Conservation (phyloP, 78 protist genomes). For the Cavenderia fasciculata region DNA sequence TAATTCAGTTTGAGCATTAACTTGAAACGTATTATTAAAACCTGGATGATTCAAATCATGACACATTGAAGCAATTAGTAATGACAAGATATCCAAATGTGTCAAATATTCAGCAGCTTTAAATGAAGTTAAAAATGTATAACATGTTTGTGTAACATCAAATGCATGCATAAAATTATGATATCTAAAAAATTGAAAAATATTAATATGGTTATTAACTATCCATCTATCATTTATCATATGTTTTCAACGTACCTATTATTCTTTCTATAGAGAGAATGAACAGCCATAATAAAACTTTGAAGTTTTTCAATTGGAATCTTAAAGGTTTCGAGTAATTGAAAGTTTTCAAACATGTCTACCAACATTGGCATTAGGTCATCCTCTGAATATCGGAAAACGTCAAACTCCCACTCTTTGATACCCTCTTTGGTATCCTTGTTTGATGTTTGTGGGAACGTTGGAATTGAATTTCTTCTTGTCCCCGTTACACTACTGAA, state of each 20-base stretch:
- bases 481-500: conserved; percentile 7
- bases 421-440: conserved; percentile 66
- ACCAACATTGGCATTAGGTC: conserved; percentile 75
- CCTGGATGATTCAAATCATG: conserved; percentile 95
- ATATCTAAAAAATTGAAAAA: too few species aligned
- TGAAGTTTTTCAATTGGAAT: conserved; percentile 79
- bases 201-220: too few species aligned
- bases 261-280: conserved; percentile 49
- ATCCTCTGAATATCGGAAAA: conserved; percentile 53
- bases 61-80: conserved; percentile 85
- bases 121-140: conserved; percentile 49
- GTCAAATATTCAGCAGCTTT: conserved; percentile 64
- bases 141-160: conserved; percentile 87
- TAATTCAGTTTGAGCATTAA: conserved; percentile 83
- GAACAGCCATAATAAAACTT: conserved; percentile 63
- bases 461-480: conserved; percentile 69
- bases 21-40: conserved; percentile 82
- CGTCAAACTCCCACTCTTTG: conserved; percentile 73
- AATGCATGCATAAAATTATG: conserved; percentile 93
- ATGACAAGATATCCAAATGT: conserved; percentile 74
- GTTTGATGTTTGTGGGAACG: conserved; percentile 57
- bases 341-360: conserved; percentile 82
- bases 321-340: conserved; percentile 47
- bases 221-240: too few species aligned
- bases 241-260: neutral